phyloP scores from a whole-genome alignment of 208 protist species.

The Vickermania spadyakhi region DNA sequence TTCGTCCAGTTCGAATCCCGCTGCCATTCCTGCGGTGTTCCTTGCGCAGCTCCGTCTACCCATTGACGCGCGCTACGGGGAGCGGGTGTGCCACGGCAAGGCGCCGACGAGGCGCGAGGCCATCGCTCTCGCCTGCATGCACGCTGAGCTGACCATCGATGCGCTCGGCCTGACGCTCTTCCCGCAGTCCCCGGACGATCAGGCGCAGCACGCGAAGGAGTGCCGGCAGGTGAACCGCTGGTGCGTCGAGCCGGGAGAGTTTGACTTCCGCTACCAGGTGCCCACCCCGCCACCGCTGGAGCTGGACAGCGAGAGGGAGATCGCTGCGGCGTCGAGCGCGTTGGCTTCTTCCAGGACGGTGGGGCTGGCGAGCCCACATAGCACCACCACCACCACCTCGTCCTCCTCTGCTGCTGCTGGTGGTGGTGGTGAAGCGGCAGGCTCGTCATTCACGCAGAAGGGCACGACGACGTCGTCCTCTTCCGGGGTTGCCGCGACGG shows the following conservation, averaged over 20 bases:
- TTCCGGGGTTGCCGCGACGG: not conserved
- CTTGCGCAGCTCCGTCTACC: constrained; percentile 68
- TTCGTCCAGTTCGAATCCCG: not conserved
- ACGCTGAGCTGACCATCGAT: constrained; percentile 86
- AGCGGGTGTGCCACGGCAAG: constrained; percentile 59
- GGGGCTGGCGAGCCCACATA: not conserved
- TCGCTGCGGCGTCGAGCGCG: not conserved
- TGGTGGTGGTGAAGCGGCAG: constrained; percentile 1
- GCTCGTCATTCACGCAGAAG: not conserved
- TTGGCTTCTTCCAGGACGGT: not conserved
- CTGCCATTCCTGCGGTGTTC: constrained; percentile 14
- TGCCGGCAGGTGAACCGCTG: constrained; percentile 63
- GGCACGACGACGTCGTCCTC: not conserved
- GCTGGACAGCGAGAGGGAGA: constrained; percentile 7
- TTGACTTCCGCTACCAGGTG: constrained; percentile 35
- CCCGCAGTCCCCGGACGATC: constrained; percentile 24
- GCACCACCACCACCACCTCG: not conserved
- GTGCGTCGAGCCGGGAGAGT: constrained; percentile 38
- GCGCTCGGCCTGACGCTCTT: constrained; percentile 69
- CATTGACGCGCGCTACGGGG: constrained; percentile 50
- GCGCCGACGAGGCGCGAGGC: constrained; percentile 48
- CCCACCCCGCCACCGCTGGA: constrained; percentile 46
- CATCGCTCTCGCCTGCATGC: constrained; percentile 74
- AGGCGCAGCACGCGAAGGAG: constrained; percentile 52
- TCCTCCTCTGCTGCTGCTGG: constrained; percentile 1